Percentiles rank a stretch among this genome's conserved stretches.
These are phyloP conservation scores for Hemileccinum impolitum DNA, from an alignment of 768 basidiomycete species.

Conservation along the genomic window DNA sequence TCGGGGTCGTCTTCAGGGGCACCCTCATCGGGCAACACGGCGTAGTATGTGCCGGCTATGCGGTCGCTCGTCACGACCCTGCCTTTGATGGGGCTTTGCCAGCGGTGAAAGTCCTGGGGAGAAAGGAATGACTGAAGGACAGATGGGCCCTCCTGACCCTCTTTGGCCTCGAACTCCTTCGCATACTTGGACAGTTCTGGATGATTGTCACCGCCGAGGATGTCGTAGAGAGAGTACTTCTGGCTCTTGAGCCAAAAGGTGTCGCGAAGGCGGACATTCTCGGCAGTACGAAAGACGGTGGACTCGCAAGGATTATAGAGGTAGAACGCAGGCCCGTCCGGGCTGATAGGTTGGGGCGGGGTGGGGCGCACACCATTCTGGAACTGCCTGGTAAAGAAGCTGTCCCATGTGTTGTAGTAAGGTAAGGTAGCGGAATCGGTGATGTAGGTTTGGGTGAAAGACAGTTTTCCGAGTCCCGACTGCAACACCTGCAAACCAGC, in stretches of 20 bases:
- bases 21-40: conserved; percentile 10
- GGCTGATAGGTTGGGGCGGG: too few relatives aligned
- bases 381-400: conserved; percentile 39
- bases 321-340: too few relatives aligned
- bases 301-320: conserved; percentile 56
- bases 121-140: conserved; percentile 57
- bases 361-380: conserved; percentile 18
- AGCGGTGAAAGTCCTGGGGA: conserved; percentile 53
- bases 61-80: conserved; percentile 34
- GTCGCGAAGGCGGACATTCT: conserved; percentile 39
- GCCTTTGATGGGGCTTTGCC: conserved; percentile 55
- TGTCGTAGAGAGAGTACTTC: conserved; percentile 55
- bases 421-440: not conserved
- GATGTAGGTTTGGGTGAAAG: not conserved
- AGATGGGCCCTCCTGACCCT: conserved; percentile 45
- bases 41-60: conserved; percentile 20
- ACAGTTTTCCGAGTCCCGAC: not conserved
- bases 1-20: too few relatives aligned
- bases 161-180: too few relatives aligned
- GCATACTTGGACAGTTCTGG: conserved; percentile 22
- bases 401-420: conserved; percentile 38
- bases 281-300: conserved; percentile 34
- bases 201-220: conserved; percentile 34
- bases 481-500: not conserved
- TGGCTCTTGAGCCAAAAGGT: conserved; percentile 59